Conservation (phyloP, 495 filamentous ascomycete genomes). For the Podospora australis region DNA sequence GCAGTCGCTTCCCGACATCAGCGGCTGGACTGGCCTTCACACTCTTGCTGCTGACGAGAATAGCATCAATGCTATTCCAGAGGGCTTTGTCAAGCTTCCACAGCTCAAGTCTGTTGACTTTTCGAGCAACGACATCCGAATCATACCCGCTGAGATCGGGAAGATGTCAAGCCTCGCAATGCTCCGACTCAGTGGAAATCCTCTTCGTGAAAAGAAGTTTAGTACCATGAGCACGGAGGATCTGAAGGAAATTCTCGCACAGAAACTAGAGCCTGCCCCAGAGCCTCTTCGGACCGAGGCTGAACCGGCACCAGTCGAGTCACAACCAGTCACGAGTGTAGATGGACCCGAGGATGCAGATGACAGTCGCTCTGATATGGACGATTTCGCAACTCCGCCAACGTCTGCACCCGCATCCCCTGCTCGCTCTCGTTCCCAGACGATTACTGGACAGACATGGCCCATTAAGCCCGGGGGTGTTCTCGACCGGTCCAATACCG, state of each 20-base stretch:
- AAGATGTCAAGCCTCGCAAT: conserved; percentile 70
- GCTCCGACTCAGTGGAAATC: conserved; percentile 76
- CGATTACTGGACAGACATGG: conserved; percentile 44
- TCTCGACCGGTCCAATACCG: conserved; percentile 64
- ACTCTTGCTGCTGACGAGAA: conserved; percentile 78
- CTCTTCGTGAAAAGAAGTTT: conserved; percentile 78
- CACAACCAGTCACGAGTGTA: not conserved
- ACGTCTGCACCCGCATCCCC: conserved; percentile 44
- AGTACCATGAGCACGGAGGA: conserved; percentile 72
- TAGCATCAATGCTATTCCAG: conserved; percentile 62
- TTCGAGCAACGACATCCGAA: conserved; percentile 71
- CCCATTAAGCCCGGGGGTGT: conserved; percentile 62
- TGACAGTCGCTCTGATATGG: conserved; percentile 55
- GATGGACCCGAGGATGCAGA: conserved; percentile 13
- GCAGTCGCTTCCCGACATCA: conserved; percentile 59
- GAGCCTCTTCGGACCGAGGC: conserved; percentile 1
- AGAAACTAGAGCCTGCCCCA: conserved; percentile 55
- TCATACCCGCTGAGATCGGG: conserved; percentile 69
- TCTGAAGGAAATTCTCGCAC: conserved; percentile 68
- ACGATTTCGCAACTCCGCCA: conserved; percentile 56
- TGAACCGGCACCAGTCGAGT: not conserved
- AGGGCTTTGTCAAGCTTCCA: conserved; percentile 60
- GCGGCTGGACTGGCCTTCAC: conserved; percentile 62
- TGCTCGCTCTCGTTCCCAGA: conserved; percentile 35
- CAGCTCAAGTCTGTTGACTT: conserved; percentile 71